Percentiles rank a stretch among this genome's conserved stretches.
phyloP scores from a whole-genome alignment of 2,329 filamentous ascomycete genomes.

The Trichoderma lentiforme region DNA sequence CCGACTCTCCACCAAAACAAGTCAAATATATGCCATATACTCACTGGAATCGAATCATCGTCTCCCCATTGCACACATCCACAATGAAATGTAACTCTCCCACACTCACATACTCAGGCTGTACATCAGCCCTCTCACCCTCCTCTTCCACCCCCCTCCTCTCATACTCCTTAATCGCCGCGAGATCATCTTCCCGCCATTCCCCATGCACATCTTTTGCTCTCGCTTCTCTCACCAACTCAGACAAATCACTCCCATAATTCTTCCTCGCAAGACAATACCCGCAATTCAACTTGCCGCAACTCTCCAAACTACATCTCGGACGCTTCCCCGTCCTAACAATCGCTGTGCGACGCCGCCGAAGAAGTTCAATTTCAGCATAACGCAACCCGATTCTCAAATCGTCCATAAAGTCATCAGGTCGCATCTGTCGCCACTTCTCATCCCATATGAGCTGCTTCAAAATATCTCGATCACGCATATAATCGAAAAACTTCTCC shows the following conservation, averaged over 20 bases:
- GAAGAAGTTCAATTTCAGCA: not conserved
- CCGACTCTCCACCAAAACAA: not conserved
- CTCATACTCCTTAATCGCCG: not conserved
- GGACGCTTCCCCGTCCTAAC: not conserved
- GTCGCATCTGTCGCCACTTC: not conserved
- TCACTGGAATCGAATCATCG: conserved; percentile 14
- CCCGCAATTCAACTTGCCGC: not conserved
- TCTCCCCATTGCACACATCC: conserved; percentile 1
- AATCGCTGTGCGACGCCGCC: not conserved
- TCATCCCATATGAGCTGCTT: not conserved
- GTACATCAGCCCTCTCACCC: not conserved
- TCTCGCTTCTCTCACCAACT: not conserved
- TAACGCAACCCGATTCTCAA: not conserved
- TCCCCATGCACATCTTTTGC: not conserved
- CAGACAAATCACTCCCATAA: not conserved
- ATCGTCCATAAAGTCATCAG: not conserved
- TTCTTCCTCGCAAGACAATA: not conserved
- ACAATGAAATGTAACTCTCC: conserved; percentile 16
- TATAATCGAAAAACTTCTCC: not conserved
- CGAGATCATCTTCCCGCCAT: not conserved
- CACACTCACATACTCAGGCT: not conserved
- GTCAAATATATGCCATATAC: not conserved
- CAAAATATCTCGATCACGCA: not conserved
- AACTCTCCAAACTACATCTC: not conserved
- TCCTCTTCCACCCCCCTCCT: not conserved